Conservation (phyloP, 148 eudicot genomes). For the Drosera capensis region DNA sequence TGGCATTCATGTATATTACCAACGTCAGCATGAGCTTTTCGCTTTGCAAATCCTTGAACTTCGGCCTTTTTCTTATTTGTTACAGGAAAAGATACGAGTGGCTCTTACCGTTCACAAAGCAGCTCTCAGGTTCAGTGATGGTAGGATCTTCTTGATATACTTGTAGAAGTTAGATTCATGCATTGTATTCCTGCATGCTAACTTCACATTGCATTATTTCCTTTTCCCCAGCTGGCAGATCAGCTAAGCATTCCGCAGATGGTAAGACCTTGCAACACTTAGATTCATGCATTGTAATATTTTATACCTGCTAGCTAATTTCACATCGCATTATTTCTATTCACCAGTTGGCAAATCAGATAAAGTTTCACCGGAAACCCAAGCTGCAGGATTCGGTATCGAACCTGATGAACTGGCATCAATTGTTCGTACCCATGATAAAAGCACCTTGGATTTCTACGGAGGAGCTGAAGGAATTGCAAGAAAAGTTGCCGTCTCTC, state of each 20-base stretch:
- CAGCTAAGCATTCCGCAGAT: too few species aligned
- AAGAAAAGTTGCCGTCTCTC: constrained; percentile 34
- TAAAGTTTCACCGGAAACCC: constrained; percentile 45
- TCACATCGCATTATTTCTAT: neutral
- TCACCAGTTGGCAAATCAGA: constrained; percentile 47
- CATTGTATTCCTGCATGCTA: neutral
- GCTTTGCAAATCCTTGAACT: too few species aligned
- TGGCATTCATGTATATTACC: too few species aligned
- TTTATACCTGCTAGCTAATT: neutral
- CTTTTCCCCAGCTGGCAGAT: too few species aligned
- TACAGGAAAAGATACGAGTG: constrained; percentile 62
- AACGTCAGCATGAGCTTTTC: too few species aligned
- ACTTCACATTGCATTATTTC: neutral
- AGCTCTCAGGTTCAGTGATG: constrained; percentile 59
- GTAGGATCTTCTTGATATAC: constrained; percentile 20
- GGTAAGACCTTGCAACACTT: neutral
- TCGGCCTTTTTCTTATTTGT: too few species aligned
- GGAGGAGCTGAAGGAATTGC: constrained; percentile 52
- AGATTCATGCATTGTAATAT: neutral
- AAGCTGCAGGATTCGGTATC: constrained; percentile 41
- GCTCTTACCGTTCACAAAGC: constrained; percentile 43
- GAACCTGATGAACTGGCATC: constrained; percentile 73
- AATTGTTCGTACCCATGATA: constrained; percentile 44
- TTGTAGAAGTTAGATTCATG: neutral
- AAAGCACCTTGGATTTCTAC: constrained; percentile 26